Evolutionary conservation across 2,329 filamentous ascomycete genomes (phyloP), one percentile per base, ranked within the genome.

Genomic region (Achaetomium macrosporum): DNA sequence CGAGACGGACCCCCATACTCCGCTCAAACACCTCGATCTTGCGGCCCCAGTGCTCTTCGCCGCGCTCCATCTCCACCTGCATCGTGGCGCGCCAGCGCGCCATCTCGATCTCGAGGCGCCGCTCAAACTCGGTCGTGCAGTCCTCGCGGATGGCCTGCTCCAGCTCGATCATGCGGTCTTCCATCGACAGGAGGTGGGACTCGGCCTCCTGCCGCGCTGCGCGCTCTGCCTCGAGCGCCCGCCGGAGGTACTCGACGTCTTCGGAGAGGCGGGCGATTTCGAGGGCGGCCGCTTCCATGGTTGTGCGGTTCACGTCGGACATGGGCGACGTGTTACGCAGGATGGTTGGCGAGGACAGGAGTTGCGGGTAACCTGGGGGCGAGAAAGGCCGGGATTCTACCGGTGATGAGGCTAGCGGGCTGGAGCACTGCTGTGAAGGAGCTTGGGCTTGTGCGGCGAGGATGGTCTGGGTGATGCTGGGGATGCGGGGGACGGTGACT

Each of bases 101-200:
- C 67, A 88, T 81, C 67, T 96, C 90, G 12, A 84, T 72, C 17
- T 83, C 80, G 43, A 96, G 77, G 11, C 83, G 81, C 54, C 80
- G 75, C 64, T 99, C 93, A 74, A 95, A 95, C 64, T 96, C 93
- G 2, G 74, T 76, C 61, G 84, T 91, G 62, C 91, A 92, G 61
- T 97, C 92, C 64, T 96, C 92, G 19, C 93, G 84, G 30, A 97
- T 82, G 6, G 86, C 85, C 61, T 88, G 84, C 66, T 99, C 93
- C 12, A 95, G 74, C 47, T 84, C 81, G 5, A 82, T 61, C 63
- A 83, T 73, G 5, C 78, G 69, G 20, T 88, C 83, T 41, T 88
- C 81, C 70, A 88, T 83, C 3, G 82, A 83, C 36, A 83, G 74
- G 57, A 92, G 79, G 58, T 85, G 85, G 1, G 84, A 78, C 65